Conservation (phyloP, 306 rosid genomes). For the Fagus sylvatica region DNA sequence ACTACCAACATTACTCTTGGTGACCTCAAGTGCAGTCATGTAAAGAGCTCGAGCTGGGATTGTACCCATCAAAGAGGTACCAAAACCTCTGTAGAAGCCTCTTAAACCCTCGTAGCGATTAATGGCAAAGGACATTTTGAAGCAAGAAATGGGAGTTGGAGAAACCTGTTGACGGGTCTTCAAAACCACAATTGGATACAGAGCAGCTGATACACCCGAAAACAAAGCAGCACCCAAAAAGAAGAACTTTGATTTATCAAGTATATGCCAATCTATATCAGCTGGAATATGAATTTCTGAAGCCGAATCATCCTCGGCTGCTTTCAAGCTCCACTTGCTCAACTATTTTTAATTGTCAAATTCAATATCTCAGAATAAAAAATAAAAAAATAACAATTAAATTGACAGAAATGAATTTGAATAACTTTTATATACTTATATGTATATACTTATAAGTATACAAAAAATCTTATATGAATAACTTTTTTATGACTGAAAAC, state of each 20-base stretch:
- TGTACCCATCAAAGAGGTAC: slow-evolving; percentile 90
- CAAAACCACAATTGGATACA: slow-evolving; percentile 80
- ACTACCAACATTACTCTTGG: slow-evolving; percentile 77
- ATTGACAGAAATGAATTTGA: no score
- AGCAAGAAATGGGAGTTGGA: slow-evolving; percentile 56
- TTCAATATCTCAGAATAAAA: no score
- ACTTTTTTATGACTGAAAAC: no score
- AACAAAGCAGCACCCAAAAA: slow-evolving; percentile 91
- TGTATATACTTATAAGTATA: no score
- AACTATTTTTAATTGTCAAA: no score
- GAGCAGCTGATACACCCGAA: slow-evolving; percentile 81
- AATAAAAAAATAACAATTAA: no score
- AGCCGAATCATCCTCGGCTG: slow-evolving; percentile 71
- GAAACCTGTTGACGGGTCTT: slow-evolving; percentile 90
- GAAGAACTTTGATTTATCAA: slow-evolving; percentile 90
- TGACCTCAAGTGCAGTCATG: slow-evolving; percentile 84
- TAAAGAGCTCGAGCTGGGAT: slow-evolving; percentile 94
- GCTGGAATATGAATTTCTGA: slow-evolving; percentile 80
- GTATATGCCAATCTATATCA: slow-evolving; percentile 95
- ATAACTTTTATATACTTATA: no score
- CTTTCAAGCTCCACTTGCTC: slow-evolving; percentile 69
- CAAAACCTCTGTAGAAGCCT: slow-evolving; percentile 94
- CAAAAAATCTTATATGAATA: no score
- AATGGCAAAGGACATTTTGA: slow-evolving; percentile 64
- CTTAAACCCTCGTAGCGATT: slow-evolving; percentile 70